A percentile compares a stretch with the other conserved stretches of the same genome.
Conservation (phyloP, 1,284 basidiomycete genomes). For the Mycosarcoma maydis region DNA sequence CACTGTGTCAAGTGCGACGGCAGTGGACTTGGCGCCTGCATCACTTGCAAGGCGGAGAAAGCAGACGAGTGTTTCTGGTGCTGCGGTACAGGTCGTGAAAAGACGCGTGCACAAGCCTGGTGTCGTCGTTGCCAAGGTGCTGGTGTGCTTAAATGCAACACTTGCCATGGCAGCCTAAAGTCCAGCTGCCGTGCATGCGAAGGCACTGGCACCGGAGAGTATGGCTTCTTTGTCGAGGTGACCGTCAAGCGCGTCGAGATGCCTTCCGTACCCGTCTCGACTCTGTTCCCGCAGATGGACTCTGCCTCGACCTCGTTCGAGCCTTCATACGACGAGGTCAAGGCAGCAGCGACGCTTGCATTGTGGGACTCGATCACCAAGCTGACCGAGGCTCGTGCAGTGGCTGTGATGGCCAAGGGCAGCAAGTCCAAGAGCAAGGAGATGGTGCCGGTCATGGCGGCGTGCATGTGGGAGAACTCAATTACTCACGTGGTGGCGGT, state of each 20-base stretch:
- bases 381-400: slow-evolving; percentile 29
- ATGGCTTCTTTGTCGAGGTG: slow-evolving; percentile 53
- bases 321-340: slow-evolving; percentile 42
- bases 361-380: slow-evolving; percentile 44
- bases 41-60: slow-evolving; percentile 42
- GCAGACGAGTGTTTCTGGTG: slow-evolving; percentile 62
- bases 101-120: slow-evolving; percentile 36
- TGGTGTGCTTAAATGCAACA: slow-evolving; percentile 50
- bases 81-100: slow-evolving; percentile 48
- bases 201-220: slow-evolving; percentile 43
- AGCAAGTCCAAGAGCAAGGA: slow-evolving; percentile 32
- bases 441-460: slow-evolving; percentile 51
- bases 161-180: slow-evolving; percentile 43
- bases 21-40: slow-evolving; percentile 27
- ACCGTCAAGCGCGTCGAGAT: slow-evolving; percentile 52
- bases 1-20: slow-evolving; percentile 46
- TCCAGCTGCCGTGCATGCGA: slow-evolving; percentile 46
- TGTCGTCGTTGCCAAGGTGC: slow-evolving; percentile 53
- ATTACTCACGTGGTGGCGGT: slow-evolving; percentile 36
- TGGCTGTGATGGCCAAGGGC: slow-evolving; percentile 4
- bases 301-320: neutral
- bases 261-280: slow-evolving; percentile 43
- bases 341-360: slow-evolving; percentile 33
- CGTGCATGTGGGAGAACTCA: slow-evolving; percentile 55
- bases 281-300: slow-evolving; percentile 32